Evolutionary conservation across 116 monocot species (phyloP), one percentile per base, ranked within the genome.

Genomic region (Thalassia testudinum): DNA sequence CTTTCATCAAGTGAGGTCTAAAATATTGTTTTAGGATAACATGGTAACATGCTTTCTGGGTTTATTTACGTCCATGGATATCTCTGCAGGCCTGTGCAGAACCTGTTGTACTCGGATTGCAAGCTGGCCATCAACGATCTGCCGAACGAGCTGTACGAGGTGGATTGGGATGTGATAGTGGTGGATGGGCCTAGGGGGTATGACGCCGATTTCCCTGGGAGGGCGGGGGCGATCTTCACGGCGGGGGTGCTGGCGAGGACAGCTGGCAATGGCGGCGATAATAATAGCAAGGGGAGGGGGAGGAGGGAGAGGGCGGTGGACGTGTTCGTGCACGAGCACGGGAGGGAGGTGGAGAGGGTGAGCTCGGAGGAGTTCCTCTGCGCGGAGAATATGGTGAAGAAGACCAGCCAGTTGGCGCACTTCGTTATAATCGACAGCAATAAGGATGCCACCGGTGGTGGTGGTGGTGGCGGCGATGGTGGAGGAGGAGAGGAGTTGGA

Each of bases 171-270:
- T n/a, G n/a, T n/a, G n/a, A n/a, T n/a, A n/a, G n/a, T n/a, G n/a
- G n/a, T n/a, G n/a, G n/a, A n/a, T n/a, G 93, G 81, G 24, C 93
- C 93, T 7, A 47, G 73, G 7, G 85, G 85, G 17, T 76, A 71
- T 62, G 1, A 50, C 38, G 24, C 66, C 15, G 44, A 58, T 0
- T 53, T 76, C 19, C 85, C 85, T 12, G 85, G 85, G 49, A 44
- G 85, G 42, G 71, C 68, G 56, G 58, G 76, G 34, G 70, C 80
- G 12, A 80, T 85, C 24, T 85, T 76, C 76, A 73, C 85, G 7
- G 70, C 85, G 6, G 76, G 62, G 21, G 85, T 85, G 20, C 59
- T 85, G 76, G 85, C 85, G 12, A 59, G 77, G 65, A 67, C 52
- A 43, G 56, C 47, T 27, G 21, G 40, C 15, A 1, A 50, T 56